phyloP scores from a whole-genome alignment of 2,329 filamentous ascomycete species.

The Botryotinia convoluta region DNA sequence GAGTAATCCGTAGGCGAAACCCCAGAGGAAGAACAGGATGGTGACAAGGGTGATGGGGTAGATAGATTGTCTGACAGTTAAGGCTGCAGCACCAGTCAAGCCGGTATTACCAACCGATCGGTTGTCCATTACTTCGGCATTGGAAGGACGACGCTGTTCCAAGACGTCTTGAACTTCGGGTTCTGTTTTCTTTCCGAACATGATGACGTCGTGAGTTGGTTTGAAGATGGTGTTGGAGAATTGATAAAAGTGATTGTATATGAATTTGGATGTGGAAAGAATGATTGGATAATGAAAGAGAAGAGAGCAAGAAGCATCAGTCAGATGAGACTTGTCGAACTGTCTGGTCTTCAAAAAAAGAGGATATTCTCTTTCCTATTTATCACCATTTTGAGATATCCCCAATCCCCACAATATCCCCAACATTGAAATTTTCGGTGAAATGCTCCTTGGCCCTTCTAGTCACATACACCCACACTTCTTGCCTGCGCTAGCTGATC shows the following conservation, averaged over 20 bases:
- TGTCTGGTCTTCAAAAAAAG: background rate
- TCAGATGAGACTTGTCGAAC: background rate
- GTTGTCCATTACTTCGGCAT: background rate
- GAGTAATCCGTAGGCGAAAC: conserved; percentile 71
- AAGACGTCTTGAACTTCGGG: background rate
- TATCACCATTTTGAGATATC: conserved; percentile 4
- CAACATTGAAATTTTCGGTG: background rate
- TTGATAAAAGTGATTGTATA: background rate
- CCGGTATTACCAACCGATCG: background rate
- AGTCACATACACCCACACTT: background rate
- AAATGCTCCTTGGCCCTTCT: background rate
- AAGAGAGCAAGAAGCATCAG: background rate
- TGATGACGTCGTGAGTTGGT: background rate
- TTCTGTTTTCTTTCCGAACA: conserved; percentile 13
- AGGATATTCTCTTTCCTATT: conserved; percentile 5
- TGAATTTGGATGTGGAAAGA: background rate
- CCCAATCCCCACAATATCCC: background rate
- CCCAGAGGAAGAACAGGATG: conserved; percentile 18
- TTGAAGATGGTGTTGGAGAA: background rate
- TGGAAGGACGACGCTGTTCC: conserved; percentile 1
- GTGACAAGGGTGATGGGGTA: conserved; percentile 21
- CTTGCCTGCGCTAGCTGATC: background rate
- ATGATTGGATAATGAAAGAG: background rate
- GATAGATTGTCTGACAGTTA: conserved; percentile 18
- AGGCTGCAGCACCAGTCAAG: conserved; percentile 1